phyloP scores from a whole-genome alignment of 352 stramenopile genomes.

The Phytopythium vexans region DNA sequence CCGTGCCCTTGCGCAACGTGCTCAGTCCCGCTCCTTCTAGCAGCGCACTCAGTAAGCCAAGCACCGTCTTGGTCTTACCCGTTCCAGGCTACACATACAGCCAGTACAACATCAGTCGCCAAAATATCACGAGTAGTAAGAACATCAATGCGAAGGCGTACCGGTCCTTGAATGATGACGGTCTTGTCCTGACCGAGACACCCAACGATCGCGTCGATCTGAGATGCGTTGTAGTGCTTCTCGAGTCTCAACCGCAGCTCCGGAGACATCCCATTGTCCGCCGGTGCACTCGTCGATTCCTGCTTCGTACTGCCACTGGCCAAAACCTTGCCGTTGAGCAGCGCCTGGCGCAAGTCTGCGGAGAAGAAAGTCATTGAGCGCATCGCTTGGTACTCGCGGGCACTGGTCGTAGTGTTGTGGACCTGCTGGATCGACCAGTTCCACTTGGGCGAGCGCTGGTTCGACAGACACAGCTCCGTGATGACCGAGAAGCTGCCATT shows the following conservation, averaged over 20 bases:
- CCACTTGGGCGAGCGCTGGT: conserved; percentile 53
- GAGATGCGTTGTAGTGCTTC: conserved; percentile 68
- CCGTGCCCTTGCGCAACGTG: conserved; percentile 41
- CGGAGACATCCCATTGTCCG: conserved; percentile 29
- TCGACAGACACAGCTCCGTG: conserved; percentile 68
- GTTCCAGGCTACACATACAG: conserved; percentile 51
- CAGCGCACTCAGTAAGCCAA: conserved; percentile 67
- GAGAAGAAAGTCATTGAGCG: conserved; percentile 56
- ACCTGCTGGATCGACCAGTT: conserved; percentile 64
- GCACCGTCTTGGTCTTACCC: conserved; percentile 82
- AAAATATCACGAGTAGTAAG: background rate
- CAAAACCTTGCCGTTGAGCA: conserved; percentile 39
- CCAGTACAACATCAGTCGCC: conserved; percentile 1
- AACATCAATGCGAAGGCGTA: conserved; percentile 17
- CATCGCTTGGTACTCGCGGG: conserved; percentile 79
- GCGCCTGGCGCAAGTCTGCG: conserved; percentile 41
- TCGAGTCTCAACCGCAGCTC: conserved; percentile 44
- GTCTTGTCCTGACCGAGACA: conserved; percentile 57
- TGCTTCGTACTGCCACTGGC: conserved; percentile 4
- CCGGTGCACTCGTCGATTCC: conserved; percentile 3
- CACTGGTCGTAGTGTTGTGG: conserved; percentile 72
- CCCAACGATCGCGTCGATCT: conserved; percentile 67
- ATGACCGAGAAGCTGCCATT: conserved; percentile 40
- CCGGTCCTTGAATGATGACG: conserved; percentile 81
- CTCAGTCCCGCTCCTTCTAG: conserved; percentile 65